These are phyloP conservation scores for Garcileccinum viscosum DNA, from an alignment of 1,284 basidiomycete species.

Conservation along the genomic window DNA sequence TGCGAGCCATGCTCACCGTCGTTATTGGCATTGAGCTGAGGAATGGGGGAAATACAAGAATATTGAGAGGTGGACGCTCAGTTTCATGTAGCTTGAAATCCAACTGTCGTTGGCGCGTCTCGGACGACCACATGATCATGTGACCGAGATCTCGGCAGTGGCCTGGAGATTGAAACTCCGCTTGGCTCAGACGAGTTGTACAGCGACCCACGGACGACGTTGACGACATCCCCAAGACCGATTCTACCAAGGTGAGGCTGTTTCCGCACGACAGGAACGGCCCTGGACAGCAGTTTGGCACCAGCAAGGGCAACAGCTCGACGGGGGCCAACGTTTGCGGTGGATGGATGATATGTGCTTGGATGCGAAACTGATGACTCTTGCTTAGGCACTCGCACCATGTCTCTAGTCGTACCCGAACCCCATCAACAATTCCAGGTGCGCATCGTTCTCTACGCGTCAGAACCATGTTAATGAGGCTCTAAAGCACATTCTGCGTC, in stretches of 20 bases:
- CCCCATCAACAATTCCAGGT: conserved; percentile 93
- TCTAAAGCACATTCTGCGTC: conserved; percentile 91
- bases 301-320: neutral
- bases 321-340: conserved; percentile 7
- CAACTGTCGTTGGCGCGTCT: conserved; percentile 26
- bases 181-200: conserved; percentile 6
- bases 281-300: neutral
- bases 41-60: neutral
- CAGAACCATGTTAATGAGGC: conserved; percentile 10
- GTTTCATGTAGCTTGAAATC: conserved; percentile 29
- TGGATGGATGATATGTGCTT: conserved; percentile 24
- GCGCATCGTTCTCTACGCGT: conserved; percentile 1
- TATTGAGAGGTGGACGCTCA: conserved; percentile 5
- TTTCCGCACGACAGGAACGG: conserved; percentile 2
- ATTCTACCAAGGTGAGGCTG: conserved; percentile 34
- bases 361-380: conserved; percentile 27
- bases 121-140: conserved; percentile 31
- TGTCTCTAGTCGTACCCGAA: conserved; percentile 95
- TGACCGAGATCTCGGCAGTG: conserved; percentile 31
- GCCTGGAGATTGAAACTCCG: conserved; percentile 32
- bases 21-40: conserved; percentile 38
- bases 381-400: conserved; percentile 42
- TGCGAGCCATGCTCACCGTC: conserved; percentile 19
- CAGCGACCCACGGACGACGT: conserved; percentile 17
- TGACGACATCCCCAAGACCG: conserved; percentile 23